A percentile compares a stretch with the other conserved stretches of the same genome.
phyloP scores from a whole-genome alignment of 257 asterid genomes.

The Forsythia viridissima region DNA sequence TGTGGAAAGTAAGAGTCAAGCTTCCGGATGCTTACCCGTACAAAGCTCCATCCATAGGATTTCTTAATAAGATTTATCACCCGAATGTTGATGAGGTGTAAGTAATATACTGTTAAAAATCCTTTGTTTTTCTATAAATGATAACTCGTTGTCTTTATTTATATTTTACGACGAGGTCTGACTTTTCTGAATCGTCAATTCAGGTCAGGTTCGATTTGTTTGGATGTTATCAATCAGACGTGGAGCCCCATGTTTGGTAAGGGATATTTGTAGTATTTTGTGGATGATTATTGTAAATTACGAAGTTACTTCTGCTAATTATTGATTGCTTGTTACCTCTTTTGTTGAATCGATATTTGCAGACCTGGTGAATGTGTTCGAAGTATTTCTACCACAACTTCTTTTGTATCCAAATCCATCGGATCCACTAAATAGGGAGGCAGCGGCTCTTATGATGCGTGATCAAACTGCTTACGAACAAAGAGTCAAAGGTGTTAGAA shows the following conservation, averaged over 20 bases:
- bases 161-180: not conserved
- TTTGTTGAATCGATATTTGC: conserved; percentile 14
- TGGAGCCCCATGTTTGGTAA: conserved; percentile 99
- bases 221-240: conserved; percentile 94
- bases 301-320: not conserved
- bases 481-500: conserved; percentile 75
- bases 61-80: conserved; percentile 89
- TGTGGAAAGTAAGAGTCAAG: conserved; percentile 97
- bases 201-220: conserved; percentile 98
- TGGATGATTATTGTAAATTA: not conserved
- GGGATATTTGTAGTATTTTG: conserved; percentile 11
- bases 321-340: not conserved
- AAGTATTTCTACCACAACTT: conserved; percentile 92
- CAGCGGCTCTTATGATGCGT: conserved; percentile 96
- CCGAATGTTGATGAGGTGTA: conserved; percentile 98
- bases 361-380: conserved; percentile 96
- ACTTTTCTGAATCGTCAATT: conserved; percentile 19
- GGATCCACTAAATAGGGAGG: conserved; percentile 96
- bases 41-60: conserved; percentile 97
- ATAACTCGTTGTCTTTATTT: not conserved
- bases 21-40: conserved; percentile 98
- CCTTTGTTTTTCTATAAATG: not conserved
- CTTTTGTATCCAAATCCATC: conserved; percentile 95
- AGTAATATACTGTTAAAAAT: conserved; percentile 23
- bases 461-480: conserved; percentile 76